Conservation (phyloP, 2,329 filamentous ascomycete species). For the Cladobotryum protrusum region DNA sequence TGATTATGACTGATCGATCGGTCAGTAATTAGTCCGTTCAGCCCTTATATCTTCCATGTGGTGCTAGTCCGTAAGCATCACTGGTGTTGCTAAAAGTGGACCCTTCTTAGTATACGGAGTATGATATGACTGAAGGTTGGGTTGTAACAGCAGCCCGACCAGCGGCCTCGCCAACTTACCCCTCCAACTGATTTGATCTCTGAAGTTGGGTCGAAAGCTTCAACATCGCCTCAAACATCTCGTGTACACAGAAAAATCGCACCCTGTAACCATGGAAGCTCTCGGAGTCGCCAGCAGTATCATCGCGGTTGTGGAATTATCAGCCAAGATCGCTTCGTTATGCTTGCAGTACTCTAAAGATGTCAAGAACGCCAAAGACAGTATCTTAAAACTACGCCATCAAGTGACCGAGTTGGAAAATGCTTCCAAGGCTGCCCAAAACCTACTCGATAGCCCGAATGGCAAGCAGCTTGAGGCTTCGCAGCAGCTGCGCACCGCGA, state of each 20-base stretch:
- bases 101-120: too few species aligned
- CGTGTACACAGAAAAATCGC: neutral
- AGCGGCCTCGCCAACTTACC: neutral
- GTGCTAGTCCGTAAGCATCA: too few species aligned
- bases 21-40: too few species aligned
- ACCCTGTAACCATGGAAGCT: constrained; percentile 19
- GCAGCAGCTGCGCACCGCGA: constrained; percentile 16
- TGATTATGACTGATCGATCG: too few species aligned
- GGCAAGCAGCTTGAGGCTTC: constrained; percentile 21
- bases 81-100: too few species aligned
- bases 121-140: too few species aligned
- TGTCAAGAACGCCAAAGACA: constrained; percentile 23
- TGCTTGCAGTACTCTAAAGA: constrained; percentile 31
- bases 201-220: neutral
- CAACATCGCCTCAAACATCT: neutral
- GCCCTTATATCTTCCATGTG: too few species aligned
- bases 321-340: constrained; percentile 27
- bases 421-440: constrained; percentile 19
- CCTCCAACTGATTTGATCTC: neutral
- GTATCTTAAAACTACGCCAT: constrained; percentile 27
- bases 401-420: constrained; percentile 21
- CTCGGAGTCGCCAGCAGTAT: constrained; percentile 30
- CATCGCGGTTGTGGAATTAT: constrained; percentile 32
- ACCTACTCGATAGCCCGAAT: constrained; percentile 23
- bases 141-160: neutral